Evolutionary conservation across 192 early-diverging fungal species (phyloP), one percentile per base, ranked within the genome.

Genomic region (Umbelopsis sp.): DNA sequence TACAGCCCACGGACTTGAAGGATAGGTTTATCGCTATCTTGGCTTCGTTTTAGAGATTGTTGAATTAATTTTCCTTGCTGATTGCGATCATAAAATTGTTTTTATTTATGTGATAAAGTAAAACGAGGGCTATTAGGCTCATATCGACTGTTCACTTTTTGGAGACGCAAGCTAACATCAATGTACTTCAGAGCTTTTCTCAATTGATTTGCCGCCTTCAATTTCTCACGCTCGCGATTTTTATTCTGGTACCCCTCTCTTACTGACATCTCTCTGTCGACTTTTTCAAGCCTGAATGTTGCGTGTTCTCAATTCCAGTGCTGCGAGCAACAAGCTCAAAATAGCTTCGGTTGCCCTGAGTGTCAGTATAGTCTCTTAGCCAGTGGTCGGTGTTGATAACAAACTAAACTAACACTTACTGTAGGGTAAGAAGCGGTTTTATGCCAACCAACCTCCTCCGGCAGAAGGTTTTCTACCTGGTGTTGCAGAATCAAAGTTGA

Each of bases 381-480:
- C 4, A 35, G 1, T 25, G 55, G 4, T 41, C 37, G 37, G 12
- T 1, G 4, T 13, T 18, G 10, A 35, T 18, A 15, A 35, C 12
- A 23, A n/a, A 61, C 15, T 16, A 35, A 18, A 27, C 30, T 33
- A 35, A 35, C 55, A 61, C 0, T 35, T 18, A 30, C 30, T 16
- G 37, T 33, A 61, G 55, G 21, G 33, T 33, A 23, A 58, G 33
- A 30, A 25, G 16, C 55, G 55, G 4, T 25, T 61, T 1, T 73
- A 70, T 33, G 2, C 77, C 2, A 49, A 20, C 21, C 37, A 80
- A 23, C 84, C 86, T 11, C 86, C 85, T 50, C 93, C 96, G 1
- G 86, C 93, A 0, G 93, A 95, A 67, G 94, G 95, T 1, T 89
- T 92, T 68, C 77, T 89, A 75, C 86, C 89, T n/a, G 94, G 95